These are phyloP conservation scores for Bipolaris oryzae DNA, from an alignment of 2,329 filamentous ascomycete species.

Conservation along the genomic window DNA sequence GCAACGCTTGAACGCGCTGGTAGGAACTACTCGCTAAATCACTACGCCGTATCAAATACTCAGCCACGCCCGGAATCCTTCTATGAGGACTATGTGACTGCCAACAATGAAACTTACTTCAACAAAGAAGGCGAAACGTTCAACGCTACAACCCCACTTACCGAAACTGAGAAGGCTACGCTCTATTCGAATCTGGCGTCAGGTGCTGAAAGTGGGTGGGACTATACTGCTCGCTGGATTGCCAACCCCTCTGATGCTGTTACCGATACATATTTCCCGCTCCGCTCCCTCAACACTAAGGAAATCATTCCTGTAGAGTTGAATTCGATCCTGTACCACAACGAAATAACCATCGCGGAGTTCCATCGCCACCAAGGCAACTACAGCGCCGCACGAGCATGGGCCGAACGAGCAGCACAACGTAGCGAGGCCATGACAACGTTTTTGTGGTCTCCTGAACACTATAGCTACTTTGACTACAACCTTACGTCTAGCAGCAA, in stretches of 20 bases:
- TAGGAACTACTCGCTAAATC: constrained; percentile 62
- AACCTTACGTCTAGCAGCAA: constrained; percentile 66
- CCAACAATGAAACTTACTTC: constrained; percentile 69
- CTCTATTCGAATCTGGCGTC: constrained; percentile 69
- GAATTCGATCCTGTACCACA: constrained; percentile 71
- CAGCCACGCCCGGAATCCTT: constrained; percentile 72
- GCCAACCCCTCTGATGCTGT: constrained; percentile 63
- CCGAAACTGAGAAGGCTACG: constrained; percentile 57
- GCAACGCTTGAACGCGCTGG: constrained; percentile 57
- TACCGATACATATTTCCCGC: constrained; percentile 67
- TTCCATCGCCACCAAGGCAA: constrained; percentile 62
- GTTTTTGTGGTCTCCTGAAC: constrained; percentile 68
- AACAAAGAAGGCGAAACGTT: constrained; percentile 64
- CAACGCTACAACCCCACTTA: constrained; percentile 58
- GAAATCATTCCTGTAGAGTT: constrained; percentile 68
- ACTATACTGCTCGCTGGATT: constrained; percentile 67
- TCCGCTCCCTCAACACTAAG: constrained; percentile 66
- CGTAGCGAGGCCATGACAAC: constrained; percentile 67
- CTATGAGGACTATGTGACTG: constrained; percentile 68
- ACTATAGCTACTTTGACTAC: constrained; percentile 71
- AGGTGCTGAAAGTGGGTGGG: constrained; percentile 70
- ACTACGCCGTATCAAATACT: constrained; percentile 67
- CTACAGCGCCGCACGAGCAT: constrained; percentile 56
- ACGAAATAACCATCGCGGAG: constrained; percentile 64
- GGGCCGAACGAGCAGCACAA: constrained; percentile 56